phyloP scores from a whole-genome alignment of 306 rosid genomes.

The Lupinus albus region DNA sequence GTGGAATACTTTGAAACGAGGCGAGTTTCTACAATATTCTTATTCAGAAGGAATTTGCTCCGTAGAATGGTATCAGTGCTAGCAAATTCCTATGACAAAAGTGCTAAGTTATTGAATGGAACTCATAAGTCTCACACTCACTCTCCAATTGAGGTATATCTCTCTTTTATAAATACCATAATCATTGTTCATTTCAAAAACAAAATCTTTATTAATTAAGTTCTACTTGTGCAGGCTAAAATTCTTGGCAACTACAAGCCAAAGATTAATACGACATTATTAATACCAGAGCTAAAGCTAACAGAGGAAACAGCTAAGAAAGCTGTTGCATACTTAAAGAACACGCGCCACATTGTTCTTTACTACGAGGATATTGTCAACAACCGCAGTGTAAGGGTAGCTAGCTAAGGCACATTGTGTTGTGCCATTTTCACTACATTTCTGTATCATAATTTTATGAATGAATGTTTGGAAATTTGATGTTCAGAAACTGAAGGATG shows the following conservation, averaged over 20 bases:
- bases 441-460: too few relatives aligned
- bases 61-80: slow-evolving; percentile 61
- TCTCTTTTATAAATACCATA: too few relatives aligned
- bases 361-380: slow-evolving; percentile 57
- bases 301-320: slow-evolving; percentile 44
- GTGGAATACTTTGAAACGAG: slow-evolving; percentile 55
- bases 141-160: too few relatives aligned
- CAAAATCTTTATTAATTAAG: neutral
- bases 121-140: slow-evolving; percentile 67
- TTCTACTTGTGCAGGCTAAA: slow-evolving; percentile 46
- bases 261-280: slow-evolving; percentile 43
- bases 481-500: slow-evolving; percentile 57
- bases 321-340: slow-evolving; percentile 54
- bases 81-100: slow-evolving; percentile 58
- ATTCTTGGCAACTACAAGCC: slow-evolving; percentile 60
- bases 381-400: slow-evolving; percentile 43
- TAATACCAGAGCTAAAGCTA: slow-evolving; percentile 49
- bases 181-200: too few relatives aligned
- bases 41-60: slow-evolving; percentile 62
- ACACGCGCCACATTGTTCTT: slow-evolving; percentile 57
- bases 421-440: too few relatives aligned
- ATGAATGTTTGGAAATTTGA: neutral
- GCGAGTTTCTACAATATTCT: slow-evolving; percentile 51
- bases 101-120: slow-evolving; percentile 59
- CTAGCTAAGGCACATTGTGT: too few relatives aligned